These are phyloP conservation scores for Abrus pulchellus DNA, from an alignment of 306 rosid genomes.

Conservation along the genomic window DNA sequence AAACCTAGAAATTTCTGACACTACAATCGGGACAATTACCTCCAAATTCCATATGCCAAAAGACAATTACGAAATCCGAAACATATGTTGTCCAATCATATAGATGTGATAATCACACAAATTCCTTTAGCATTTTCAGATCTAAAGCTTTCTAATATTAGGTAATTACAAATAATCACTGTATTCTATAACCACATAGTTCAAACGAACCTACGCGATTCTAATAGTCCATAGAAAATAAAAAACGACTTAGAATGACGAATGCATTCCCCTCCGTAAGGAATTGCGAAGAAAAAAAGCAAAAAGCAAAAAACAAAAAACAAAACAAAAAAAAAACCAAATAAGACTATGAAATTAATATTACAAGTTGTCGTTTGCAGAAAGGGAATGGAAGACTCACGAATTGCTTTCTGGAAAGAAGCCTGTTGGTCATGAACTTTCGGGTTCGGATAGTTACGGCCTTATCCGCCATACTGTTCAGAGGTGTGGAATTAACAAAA, in stretches of 20 bases:
- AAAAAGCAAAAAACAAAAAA: too few species aligned
- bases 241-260: too few species aligned
- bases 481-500: not conserved
- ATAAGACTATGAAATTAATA: not conserved
- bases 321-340: too few species aligned
- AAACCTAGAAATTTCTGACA: not conserved
- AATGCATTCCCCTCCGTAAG: not conserved
- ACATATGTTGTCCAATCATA: not conserved
- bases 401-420: constrained; percentile 91
- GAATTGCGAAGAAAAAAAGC: not conserved
- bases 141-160: not conserved
- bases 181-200: not conserved
- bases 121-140: not conserved
- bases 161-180: not conserved
- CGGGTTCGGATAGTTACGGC: constrained; percentile 89
- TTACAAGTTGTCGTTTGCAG: not conserved
- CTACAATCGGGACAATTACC: not conserved
- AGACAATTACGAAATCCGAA: not conserved
- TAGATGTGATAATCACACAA: not conserved
- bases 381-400: constrained; percentile 54
- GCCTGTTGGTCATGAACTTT: constrained; percentile 94
- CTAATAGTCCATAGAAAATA: too few species aligned
- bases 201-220: not conserved
- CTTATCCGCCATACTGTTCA: constrained; percentile 81
- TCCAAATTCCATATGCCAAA: not conserved